Base-by-base conservation (phyloP, 2,329 filamentous ascomycete genomes). In the Diaporthe nobilis region DNA sequence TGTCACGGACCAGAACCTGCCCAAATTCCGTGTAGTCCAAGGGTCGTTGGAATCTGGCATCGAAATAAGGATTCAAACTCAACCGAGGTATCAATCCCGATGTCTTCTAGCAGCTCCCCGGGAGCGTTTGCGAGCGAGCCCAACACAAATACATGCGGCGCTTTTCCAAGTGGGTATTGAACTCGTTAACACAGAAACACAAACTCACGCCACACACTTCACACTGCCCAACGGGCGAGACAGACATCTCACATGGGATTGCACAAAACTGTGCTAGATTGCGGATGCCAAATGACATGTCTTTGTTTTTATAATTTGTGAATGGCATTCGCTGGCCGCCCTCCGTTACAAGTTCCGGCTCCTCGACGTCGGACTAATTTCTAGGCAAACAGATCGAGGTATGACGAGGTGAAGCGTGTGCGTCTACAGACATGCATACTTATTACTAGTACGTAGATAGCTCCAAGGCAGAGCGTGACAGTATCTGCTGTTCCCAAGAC, bases 361-460 rank as follows among this genome's bases (percentile, higher is more conserved):
- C 8, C 17, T 70, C 49, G 6, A 31, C 49, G 49, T 55, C 34
- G 49, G 65, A 70, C 49, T n/a, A 70, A 70, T 55, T 37, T 55
- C 47, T 9, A 39, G 17, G 49, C 49, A 70, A 13, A 55, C 34
- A 70, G 37, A 15, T 20, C 9, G 8, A 28, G 13, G 65, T 70
- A 15, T 42, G 49, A 42, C 49, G 22, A 53, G 47, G 13, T 28
- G 34, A 70, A 25, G 15, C 10, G 42, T 53, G 15, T 22, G 34
- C 9, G 49, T 42, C 47, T 55, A 9, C 25, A 60, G 34, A 31
- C 34, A 20, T 10, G 28, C 58, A 9, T 44, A 37, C 9, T 13
- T 22, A 70, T 13, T 22, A 70, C 15, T 3, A 9, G 25, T 28
- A 31, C 25, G 3, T 17, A 31, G 53, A 7, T 31, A 25, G 13